These are phyloP conservation scores for Aegilops speltoides DNA, from an alignment of 176 grass and related monocot genomes.

Conservation along the genomic window DNA sequence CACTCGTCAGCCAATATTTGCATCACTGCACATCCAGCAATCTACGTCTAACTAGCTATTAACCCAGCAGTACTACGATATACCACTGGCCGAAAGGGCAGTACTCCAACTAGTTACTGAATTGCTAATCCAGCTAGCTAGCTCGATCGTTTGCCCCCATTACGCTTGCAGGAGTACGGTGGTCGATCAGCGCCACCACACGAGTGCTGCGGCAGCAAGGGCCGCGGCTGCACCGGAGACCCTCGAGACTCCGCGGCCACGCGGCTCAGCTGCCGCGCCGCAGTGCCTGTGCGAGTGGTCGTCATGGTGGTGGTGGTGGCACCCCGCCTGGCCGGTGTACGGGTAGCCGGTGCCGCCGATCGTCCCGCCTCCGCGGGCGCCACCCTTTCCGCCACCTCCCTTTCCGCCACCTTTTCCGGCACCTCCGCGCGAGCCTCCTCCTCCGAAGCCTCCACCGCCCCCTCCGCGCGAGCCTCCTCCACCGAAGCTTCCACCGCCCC, in stretches of 20 bases:
- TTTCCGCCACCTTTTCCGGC: neutral
- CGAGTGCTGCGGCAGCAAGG: neutral
- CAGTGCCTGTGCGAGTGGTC: neutral
- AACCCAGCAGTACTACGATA: no score
- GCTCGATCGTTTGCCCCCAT: no score
- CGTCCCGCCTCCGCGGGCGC: neutral
- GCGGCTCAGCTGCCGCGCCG: neutral
- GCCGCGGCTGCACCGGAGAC: neutral
- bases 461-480: neutral
- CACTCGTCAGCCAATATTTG: no score
- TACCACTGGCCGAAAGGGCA: neutral
- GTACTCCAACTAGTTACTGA: neutral
- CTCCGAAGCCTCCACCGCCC: no score
- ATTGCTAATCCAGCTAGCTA: no score
- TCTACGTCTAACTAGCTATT: no score
- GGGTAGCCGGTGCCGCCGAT: neutral
- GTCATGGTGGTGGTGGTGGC: neutral
- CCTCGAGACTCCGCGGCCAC: neutral
- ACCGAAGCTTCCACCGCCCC: no score
- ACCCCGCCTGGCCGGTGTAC: no score
- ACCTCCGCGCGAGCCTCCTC: no score
- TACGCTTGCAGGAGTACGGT: no score
- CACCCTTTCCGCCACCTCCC: no score
- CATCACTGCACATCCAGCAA: no score
- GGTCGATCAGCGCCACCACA: neutral